phyloP scores from a whole-genome alignment of 371 early-diverging fungal species.

The Mortierella sp. region DNA sequence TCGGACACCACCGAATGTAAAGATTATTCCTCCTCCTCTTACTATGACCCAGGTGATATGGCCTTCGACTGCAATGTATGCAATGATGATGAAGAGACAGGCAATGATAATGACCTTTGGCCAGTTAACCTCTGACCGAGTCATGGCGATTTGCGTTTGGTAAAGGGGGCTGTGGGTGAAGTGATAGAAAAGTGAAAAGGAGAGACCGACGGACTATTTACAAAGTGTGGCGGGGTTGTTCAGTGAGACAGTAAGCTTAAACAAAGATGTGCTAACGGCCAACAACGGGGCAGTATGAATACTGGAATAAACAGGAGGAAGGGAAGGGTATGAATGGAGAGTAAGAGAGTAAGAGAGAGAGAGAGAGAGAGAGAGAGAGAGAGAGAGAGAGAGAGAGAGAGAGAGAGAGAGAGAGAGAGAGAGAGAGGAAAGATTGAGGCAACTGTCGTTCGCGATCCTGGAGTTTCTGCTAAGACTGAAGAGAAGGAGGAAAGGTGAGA shows the following conservation, averaged over 20 bases:
- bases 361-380: too few relatives aligned
- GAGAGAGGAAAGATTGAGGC: neutral
- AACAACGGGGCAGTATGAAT: slow-evolving; percentile 5
- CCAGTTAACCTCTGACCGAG: slow-evolving; percentile 7
- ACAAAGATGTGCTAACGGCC: too few relatives aligned
- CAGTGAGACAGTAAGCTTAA: neutral
- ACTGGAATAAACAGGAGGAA: too few relatives aligned
- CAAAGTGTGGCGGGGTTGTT: too few relatives aligned
- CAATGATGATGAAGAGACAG: slow-evolving; percentile 11
- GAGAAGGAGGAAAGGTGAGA: neutral
- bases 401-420: too few relatives aligned
- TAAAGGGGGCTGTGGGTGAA: too few relatives aligned
- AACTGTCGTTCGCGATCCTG: too few relatives aligned
- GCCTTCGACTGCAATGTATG: slow-evolving; percentile 17
- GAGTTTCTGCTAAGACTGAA: neutral
- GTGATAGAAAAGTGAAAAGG: too few relatives aligned
- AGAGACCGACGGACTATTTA: too few relatives aligned
- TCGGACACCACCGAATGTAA: slow-evolving; percentile 17
- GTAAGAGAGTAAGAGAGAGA: too few relatives aligned
- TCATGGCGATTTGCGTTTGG: slow-evolving; percentile 10
- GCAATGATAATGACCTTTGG: slow-evolving; percentile 10
- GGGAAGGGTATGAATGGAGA: neutral
- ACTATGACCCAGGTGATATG: slow-evolving; percentile 36
- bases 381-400: too few relatives aligned
- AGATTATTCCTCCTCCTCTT: slow-evolving; percentile 30